Evolutionary conservation across 208 protist genomes (phyloP), one percentile per base, ranked within the genome.

Genomic region (Wallacemonas sp.): DNA sequence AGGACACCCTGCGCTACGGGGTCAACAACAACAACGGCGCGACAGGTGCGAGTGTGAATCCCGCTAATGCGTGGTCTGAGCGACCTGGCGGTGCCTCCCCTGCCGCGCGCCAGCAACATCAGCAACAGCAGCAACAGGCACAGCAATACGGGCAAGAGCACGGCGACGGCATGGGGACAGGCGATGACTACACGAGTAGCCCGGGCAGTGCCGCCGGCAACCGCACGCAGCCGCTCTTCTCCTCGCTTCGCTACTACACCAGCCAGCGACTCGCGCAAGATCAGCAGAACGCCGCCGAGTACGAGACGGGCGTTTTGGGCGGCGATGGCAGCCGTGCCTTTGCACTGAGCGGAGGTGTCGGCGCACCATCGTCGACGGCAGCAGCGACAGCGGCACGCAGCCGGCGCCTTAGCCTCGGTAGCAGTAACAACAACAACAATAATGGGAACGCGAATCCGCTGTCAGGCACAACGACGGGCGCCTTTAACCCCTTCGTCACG

Each of bases 291-390:
- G 60, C 60, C 5, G 60, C 60, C 8, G 60, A 44, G 24, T 65
- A 49, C 30, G 38, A 65, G 60, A 5, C 38, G 3, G 60, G 60
- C 16, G 60, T 49, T 0, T 5, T 65, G 2, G 60, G 60, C n/a
- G 41, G 60, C 29, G 60, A 65, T 46, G 60, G 60, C 24, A 54
- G 11, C 12, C 60, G 60, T 27, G 60, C 60, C 43, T 65, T 65
- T 27, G 60, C 60, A 43, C 30, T 65, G 17, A 48, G 60, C 27
- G 60, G 60, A 2, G 60, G 27, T 29, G 36, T 36, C 9, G 52
- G 52, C 16, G 38, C 52, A 29, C 52, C 52, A 11, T 58, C 52
- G n/a, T 33, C 52, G 44, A 49, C 19, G 9, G 52, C 52, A 5
- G 32, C 52, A 3, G 52, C 23, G 4, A 21, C 52, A 3, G 52